Evolutionary conservation across 2,329 filamentous ascomycete genomes (phyloP).

Genomic region (Colletotrichum magnum): DNA sequence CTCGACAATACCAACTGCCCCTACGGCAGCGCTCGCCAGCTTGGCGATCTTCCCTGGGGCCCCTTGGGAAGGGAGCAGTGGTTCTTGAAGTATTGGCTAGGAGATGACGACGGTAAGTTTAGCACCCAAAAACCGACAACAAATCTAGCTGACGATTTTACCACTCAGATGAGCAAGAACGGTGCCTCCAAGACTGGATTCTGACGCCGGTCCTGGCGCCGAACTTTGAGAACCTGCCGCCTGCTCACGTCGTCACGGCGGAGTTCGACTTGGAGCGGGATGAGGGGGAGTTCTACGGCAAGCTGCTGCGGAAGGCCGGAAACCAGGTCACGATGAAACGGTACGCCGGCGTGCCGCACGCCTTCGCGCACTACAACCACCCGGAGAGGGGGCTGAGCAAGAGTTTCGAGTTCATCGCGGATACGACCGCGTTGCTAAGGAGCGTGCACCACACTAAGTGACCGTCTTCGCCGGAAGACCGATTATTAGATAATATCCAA

Average conservation of each 20-base stretch:
- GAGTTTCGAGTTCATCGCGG: slow-evolving; percentile 47
- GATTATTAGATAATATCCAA: not conserved
- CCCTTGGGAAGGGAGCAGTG: slow-evolving; percentile 49
- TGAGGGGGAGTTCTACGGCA: slow-evolving; percentile 49
- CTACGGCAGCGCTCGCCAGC: slow-evolving; percentile 46
- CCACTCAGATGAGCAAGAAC: slow-evolving; percentile 17
- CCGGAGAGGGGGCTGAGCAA: slow-evolving; percentile 44
- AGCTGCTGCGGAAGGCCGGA: slow-evolving; percentile 43
- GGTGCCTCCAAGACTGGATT: slow-evolving; percentile 12
- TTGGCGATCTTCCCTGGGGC: slow-evolving; percentile 47
- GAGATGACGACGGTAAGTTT: slow-evolving; percentile 44
- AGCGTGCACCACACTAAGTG: not conserved
- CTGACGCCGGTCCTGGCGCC: slow-evolving; percentile 44
- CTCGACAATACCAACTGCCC: slow-evolving; percentile 43
- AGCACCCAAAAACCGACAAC: not conserved
- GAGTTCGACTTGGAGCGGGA: slow-evolving; percentile 54
- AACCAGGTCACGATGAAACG: slow-evolving; percentile 47
- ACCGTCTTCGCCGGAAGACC: not conserved
- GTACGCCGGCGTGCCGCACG: slow-evolving; percentile 48
- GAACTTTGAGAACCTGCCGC: slow-evolving; percentile 46
- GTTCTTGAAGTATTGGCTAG: slow-evolving; percentile 50
- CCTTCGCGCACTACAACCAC: slow-evolving; percentile 49
- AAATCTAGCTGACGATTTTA: not conserved
- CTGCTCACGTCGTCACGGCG: slow-evolving; percentile 51
- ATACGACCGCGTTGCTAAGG: slow-evolving; percentile 39